Percentiles rank a stretch among this genome's conserved stretches.
phyloP scores from a whole-genome alignment of 2,329 filamentous ascomycete species.

The Arthrobotrys megalospora region DNA sequence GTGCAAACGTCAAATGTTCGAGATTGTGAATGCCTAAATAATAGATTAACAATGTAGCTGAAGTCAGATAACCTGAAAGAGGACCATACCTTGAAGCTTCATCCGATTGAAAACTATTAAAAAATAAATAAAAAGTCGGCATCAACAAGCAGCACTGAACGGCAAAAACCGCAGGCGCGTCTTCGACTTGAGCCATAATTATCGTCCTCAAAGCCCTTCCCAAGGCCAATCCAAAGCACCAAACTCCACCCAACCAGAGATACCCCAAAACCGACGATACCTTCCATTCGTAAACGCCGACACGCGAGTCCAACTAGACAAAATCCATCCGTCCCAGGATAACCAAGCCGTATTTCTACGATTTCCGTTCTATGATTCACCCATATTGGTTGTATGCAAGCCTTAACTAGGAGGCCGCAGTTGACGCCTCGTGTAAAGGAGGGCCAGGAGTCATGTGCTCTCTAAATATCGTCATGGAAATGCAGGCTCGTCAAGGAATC shows the following conservation, averaged over 20 bases:
- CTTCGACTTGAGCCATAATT: slow-evolving; percentile 39
- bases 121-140: slow-evolving; percentile 36
- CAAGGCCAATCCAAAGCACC: slow-evolving; percentile 27
- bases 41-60: not conserved
- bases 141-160: slow-evolving; percentile 53
- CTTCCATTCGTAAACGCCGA: slow-evolving; percentile 36
- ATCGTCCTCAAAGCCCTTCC: slow-evolving; percentile 50
- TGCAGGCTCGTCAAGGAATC: slow-evolving; percentile 28
- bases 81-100: slow-evolving; percentile 57
- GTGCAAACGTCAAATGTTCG: slow-evolving; percentile 31
- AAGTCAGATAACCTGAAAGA: not conserved
- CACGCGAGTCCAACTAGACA: slow-evolving; percentile 41
- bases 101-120: slow-evolving; percentile 60
- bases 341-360: slow-evolving; percentile 44
- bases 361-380: slow-evolving; percentile 61
- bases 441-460: slow-evolving; percentile 61
- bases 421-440: slow-evolving; percentile 57
- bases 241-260: slow-evolving; percentile 28
- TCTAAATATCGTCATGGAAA: slow-evolving; percentile 61
- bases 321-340: slow-evolving; percentile 28
- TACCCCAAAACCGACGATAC: slow-evolving; percentile 12
- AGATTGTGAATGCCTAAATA: slow-evolving; percentile 4
- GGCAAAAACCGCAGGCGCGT: slow-evolving; percentile 54
- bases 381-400: slow-evolving; percentile 52
- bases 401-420: slow-evolving; percentile 3